A percentile compares a stretch with the other conserved stretches of the same genome.
Evolutionary conservation across 176 grass and related monocot genomes (phyloP).

Genomic region (Thalia dealbata): DNA sequence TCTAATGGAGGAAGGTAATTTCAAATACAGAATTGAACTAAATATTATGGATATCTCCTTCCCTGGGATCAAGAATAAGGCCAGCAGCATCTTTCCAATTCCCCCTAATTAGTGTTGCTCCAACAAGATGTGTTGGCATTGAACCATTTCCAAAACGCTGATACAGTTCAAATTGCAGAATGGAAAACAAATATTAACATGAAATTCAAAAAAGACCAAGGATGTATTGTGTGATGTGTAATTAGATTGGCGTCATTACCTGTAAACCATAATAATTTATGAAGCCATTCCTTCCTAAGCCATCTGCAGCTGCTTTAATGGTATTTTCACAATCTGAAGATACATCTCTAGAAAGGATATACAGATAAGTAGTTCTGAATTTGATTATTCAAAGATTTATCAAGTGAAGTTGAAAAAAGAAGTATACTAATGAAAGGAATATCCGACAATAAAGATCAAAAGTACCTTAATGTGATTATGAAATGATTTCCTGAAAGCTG

Average conservation of each 20-base stretch:
- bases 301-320: slow-evolving; percentile 64
- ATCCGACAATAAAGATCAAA: neutral
- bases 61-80: slow-evolving; percentile 95
- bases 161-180: neutral
- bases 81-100: slow-evolving; percentile 77
- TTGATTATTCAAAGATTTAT: slow-evolving; percentile 19
- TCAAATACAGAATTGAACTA: neutral
- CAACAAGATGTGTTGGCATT: slow-evolving; percentile 88
- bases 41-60: slow-evolving; percentile 95
- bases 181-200: neutral
- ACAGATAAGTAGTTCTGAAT: neutral
- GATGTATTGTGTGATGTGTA: neutral
- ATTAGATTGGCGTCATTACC: slow-evolving; percentile 20
- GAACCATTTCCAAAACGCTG: slow-evolving; percentile 98
- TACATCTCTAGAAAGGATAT: slow-evolving; percentile 46
- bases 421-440: slow-evolving; percentile 7
- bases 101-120: slow-evolving; percentile 74
- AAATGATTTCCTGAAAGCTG: slow-evolving; percentile 77
- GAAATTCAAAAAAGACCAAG: neutral
- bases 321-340: slow-evolving; percentile 62
- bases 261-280: slow-evolving; percentile 99
- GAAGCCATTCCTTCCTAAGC: slow-evolving; percentile 75
- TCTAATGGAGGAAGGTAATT: slow-evolving; percentile 15
- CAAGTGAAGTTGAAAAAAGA: slow-evolving; percentile 2
- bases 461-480: slow-evolving; percentile 87